phyloP scores from a whole-genome alignment of 345 rosid genomes.

The Salix exigua region DNA sequence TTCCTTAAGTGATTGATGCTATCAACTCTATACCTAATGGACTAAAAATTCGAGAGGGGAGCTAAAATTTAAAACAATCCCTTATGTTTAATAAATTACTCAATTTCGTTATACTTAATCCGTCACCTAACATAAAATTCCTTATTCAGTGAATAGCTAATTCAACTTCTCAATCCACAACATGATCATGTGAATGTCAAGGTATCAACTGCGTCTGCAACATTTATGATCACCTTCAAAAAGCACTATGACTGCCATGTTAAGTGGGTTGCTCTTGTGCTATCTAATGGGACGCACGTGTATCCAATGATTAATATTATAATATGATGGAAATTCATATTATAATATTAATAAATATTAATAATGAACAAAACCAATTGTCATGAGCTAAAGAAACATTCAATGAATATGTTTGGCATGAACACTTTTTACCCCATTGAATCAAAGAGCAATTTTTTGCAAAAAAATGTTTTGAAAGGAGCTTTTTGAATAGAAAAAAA shows the following conservation, averaged over 20 bases:
- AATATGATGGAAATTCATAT: constrained; percentile 8
- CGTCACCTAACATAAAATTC: neutral
- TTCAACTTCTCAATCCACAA: neutral
- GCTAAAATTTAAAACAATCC: too few relatives aligned
- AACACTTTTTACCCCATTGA: constrained; percentile 20
- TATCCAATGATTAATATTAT: constrained; percentile 22
- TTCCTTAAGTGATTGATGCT: neutral
- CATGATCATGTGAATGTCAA: neutral
- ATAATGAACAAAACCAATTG: constrained; percentile 12
- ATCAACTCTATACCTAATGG: neutral
- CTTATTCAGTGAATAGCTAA: neutral
- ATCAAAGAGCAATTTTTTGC: constrained; percentile 13
- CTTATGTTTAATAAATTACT: too few relatives aligned
- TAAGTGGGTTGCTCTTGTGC: constrained; percentile 21
- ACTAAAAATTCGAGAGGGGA: too few relatives aligned
- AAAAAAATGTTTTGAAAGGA: constrained; percentile 6
- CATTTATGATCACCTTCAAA: neutral
- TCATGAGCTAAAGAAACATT: constrained; percentile 27
- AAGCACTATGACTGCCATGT: constrained; percentile 12
- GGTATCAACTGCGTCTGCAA: neutral
- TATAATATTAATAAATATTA: too few relatives aligned
- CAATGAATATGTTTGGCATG: constrained; percentile 10
- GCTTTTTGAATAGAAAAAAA: constrained; percentile 32
- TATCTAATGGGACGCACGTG: constrained; percentile 35
- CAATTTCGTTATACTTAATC: too few relatives aligned